These are phyloP conservation scores for Dryas integrifolia DNA, from an alignment of 331 rosid genomes.

Conservation along the genomic window DNA sequence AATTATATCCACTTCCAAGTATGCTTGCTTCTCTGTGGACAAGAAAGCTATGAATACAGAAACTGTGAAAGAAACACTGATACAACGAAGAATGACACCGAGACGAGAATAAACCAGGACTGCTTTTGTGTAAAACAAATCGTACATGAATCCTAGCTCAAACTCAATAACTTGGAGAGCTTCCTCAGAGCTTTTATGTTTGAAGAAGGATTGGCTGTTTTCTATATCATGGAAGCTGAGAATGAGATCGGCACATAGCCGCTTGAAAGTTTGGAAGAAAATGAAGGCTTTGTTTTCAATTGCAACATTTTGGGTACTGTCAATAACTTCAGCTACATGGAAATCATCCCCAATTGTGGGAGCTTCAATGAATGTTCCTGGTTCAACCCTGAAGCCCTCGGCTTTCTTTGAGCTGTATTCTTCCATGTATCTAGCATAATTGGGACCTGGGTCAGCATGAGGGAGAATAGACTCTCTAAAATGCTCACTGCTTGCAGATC, in stretches of 20 bases:
- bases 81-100: no score
- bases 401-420: constrained; percentile 19
- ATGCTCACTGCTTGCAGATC: constrained; percentile 37
- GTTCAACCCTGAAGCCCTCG: constrained; percentile 32
- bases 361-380: constrained; percentile 9
- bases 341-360: not conserved
- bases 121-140: no score
- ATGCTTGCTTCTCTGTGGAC: no score
- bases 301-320: not conserved
- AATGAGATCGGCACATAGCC: constrained; percentile 34
- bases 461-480: constrained; percentile 35
- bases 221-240: constrained; percentile 24
- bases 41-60: no score
- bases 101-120: no score
- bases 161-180: constrained; percentile 36
- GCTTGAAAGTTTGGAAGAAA: constrained; percentile 38
- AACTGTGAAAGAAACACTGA: no score
- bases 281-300: constrained; percentile 19
- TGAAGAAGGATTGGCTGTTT: constrained; percentile 23
- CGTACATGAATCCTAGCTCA: no score
- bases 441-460: constrained; percentile 33
- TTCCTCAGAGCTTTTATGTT: not conserved
- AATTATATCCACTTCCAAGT: no score
- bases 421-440: constrained; percentile 29
- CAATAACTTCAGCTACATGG: not conserved